Percentiles rank a stretch among this genome's conserved stretches.
phyloP scores from a whole-genome alignment of 164 flowering plant genomes.

The Paratinospora sagittata region DNA sequence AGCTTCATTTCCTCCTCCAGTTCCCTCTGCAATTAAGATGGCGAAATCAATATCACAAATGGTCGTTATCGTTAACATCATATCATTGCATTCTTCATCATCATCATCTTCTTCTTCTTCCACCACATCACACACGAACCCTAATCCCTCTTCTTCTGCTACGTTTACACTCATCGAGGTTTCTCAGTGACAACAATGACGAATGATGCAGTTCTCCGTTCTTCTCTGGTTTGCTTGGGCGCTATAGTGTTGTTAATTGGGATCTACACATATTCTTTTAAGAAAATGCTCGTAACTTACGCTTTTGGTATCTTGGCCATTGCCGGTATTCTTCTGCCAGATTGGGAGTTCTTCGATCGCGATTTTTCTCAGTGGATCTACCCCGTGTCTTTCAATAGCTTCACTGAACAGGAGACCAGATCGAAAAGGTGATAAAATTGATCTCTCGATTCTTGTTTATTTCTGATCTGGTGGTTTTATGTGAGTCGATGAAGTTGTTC shows the following conservation, averaged over 20 bases:
- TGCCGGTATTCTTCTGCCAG: slow-evolving; percentile 63
- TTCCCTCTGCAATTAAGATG: too few relatives aligned
- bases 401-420: slow-evolving; percentile 21
- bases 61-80: too few relatives aligned
- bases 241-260: slow-evolving; percentile 42
- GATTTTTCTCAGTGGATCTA: slow-evolving; percentile 52
- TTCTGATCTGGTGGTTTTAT: background rate
- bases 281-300: slow-evolving; percentile 65
- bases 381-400: slow-evolving; percentile 37
- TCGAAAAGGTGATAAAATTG: slow-evolving; percentile 20
- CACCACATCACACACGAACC: background rate
- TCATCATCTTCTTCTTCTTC: background rate
- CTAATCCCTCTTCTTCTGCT: background rate
- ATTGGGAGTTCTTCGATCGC: slow-evolving; percentile 77
- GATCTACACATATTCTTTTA: slow-evolving; percentile 47
- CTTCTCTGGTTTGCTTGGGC: slow-evolving; percentile 46
- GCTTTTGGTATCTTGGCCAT: slow-evolving; percentile 45
- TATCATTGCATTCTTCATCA: background rate
- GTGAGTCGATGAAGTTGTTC: background rate
- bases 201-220: slow-evolving; percentile 44
- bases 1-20: too few relatives aligned
- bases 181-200: slow-evolving; percentile 29
- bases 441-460: background rate
- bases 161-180: background rate
- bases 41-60: too few relatives aligned